Evolutionary conservation across 2,329 filamentous ascomycete genomes (phyloP).

Genomic region (Helotiales sp.): DNA sequence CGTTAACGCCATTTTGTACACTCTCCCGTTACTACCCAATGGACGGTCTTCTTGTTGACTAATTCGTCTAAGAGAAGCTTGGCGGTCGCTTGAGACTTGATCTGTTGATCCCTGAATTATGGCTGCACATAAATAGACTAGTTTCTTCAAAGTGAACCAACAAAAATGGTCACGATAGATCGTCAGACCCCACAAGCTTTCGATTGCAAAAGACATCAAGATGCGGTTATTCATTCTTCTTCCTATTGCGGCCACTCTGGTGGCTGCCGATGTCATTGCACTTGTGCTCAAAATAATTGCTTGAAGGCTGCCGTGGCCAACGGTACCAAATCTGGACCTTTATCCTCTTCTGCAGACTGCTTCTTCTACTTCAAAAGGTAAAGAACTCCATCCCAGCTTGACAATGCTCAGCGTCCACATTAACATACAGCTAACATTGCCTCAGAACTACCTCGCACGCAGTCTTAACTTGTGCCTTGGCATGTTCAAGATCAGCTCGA

Average conservation of each 20-base stretch:
- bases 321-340: neutral
- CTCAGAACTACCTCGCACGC: neutral
- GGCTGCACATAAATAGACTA: neutral
- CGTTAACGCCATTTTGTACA: too few species aligned
- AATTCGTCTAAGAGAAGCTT: neutral
- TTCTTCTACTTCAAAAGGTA: neutral
- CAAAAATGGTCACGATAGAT: neutral
- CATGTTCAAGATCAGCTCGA: neutral
- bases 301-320: neutral
- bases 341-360: neutral
- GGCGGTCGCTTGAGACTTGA: neutral
- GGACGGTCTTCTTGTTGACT: neutral
- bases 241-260: neutral
- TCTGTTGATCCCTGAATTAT: neutral
- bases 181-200: too few species aligned
- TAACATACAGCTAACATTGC: neutral
- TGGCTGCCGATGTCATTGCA: neutral
- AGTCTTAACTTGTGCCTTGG: neutral
- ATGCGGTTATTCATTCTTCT: neutral
- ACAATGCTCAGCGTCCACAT: neutral
- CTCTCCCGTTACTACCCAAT: neutral
- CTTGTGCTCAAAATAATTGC: neutral
- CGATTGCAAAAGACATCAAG: neutral
- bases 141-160: neutral
- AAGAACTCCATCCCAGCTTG: neutral